phyloP scores from a whole-genome alignment of 305 asterid genomes.

The Nicotiana rustica region DNA sequence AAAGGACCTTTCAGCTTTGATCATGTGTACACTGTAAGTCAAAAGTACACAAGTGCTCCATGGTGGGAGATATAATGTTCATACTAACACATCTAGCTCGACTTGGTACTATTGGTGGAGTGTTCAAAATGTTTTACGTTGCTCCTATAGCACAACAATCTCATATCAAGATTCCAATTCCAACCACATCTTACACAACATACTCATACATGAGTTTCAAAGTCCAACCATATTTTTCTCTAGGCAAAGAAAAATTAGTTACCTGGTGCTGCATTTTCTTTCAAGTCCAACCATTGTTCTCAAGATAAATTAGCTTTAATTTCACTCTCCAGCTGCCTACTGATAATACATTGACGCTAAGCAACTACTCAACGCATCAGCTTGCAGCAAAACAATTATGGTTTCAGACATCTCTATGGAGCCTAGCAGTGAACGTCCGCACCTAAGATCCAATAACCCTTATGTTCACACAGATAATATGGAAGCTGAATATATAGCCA shows the following conservation, averaged over 20 bases:
- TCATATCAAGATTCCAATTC: too few species aligned
- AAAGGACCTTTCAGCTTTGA: too few species aligned
- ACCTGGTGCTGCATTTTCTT: background rate
- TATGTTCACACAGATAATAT: too few species aligned
- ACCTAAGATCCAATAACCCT: background rate
- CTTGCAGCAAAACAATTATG: constrained; percentile 16
- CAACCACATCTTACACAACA: background rate
- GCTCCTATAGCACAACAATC: too few species aligned
- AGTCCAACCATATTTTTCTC: background rate
- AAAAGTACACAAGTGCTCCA: too few species aligned
- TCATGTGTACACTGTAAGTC: background rate
- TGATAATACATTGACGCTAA: background rate
- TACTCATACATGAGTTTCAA: background rate
- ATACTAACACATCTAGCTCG: background rate
- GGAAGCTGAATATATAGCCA: background rate
- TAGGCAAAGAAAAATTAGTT: background rate
- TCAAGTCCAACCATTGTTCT: background rate
- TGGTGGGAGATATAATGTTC: too few species aligned
- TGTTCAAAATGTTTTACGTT: too few species aligned
- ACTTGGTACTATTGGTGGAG: background rate
- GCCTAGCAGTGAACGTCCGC: background rate
- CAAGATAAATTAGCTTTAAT: background rate
- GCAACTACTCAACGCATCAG: background rate
- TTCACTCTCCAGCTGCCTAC: too few species aligned
- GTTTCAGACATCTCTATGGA: background rate